Percentiles rank a stretch among this genome's conserved stretches.
These are phyloP conservation scores for Teunomyces pallodes DNA, from an alignment of 805 yeast genomes.

Conservation along the genomic window DNA sequence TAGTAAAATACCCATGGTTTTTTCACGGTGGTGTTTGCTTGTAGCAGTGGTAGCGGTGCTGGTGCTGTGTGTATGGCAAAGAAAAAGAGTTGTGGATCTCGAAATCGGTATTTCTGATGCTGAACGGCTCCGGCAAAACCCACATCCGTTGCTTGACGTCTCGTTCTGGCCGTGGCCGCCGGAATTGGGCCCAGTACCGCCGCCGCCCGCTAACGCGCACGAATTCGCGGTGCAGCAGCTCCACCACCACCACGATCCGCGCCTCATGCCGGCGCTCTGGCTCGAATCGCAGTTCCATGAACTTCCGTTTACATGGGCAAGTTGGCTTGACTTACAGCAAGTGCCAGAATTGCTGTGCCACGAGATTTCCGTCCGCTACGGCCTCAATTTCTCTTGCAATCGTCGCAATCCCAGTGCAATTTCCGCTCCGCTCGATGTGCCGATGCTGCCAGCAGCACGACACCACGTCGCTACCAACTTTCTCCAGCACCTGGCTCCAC, in stretches of 20 bases:
- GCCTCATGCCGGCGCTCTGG: conserved; percentile 30
- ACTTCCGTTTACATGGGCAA: conserved; percentile 32
- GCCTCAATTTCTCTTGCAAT: background rate
- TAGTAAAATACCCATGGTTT: no score
- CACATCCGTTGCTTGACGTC: background rate
- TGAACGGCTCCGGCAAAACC: background rate
- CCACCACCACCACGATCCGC: conserved; percentile 22
- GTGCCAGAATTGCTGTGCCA: background rate
- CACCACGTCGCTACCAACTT: no score
- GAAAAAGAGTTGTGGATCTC: no score
- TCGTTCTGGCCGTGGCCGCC: background rate
- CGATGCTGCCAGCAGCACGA: background rate
- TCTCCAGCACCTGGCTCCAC: no score
- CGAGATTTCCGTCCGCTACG: background rate
- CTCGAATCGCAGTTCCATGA: conserved; percentile 9
- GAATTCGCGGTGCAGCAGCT: background rate
- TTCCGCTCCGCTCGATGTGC: background rate
- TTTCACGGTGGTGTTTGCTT: no score
- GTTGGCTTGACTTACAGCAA: conserved; percentile 15
- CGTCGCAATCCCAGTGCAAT: background rate
- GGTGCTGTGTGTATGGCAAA: background rate
- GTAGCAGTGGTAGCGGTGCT: background rate
- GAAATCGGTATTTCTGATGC: background rate
- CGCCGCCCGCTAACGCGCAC: no score
- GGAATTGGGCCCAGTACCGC: no score